Percentiles rank a stretch among this genome's conserved stretches.
These are phyloP conservation scores for Fusarium albosuccineum DNA, from an alignment of 2,329 filamentous ascomycete genomes.

Conservation along the genomic window DNA sequence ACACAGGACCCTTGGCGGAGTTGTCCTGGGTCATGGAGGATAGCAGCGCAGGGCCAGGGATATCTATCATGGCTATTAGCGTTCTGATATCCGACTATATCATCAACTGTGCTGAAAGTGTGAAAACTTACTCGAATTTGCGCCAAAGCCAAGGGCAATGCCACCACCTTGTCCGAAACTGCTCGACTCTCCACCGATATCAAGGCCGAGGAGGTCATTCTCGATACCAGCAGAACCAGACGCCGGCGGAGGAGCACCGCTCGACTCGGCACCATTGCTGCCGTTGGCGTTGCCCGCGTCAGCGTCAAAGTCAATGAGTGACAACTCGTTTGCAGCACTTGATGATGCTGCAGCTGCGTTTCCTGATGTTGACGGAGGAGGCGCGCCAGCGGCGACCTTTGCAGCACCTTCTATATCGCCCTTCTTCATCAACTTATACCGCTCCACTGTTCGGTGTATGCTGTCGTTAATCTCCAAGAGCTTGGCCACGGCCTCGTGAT, in stretches of 20 bases:
- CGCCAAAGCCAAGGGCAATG: constrained; percentile 85
- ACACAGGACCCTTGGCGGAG: constrained; percentile 63
- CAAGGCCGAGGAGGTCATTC: constrained; percentile 91
- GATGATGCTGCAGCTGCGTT: constrained; percentile 68
- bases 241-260: constrained; percentile 42
- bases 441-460: constrained; percentile 95
- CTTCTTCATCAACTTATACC: constrained; percentile 96
- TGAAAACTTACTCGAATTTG: constrained; percentile 72
- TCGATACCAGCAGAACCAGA: constrained; percentile 77
- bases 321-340: constrained; percentile 76
- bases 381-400: constrained; percentile 85
- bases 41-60: constrained; percentile 74
- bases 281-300: constrained; percentile 69
- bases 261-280: constrained; percentile 54
- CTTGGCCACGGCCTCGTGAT: constrained; percentile 94
- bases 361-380: constrained; percentile 64
- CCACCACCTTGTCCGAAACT: constrained; percentile 81
- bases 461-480: constrained; percentile 98
- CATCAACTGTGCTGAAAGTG: not conserved
- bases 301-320: constrained; percentile 90
- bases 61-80: constrained; percentile 58
- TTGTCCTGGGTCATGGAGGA: constrained; percentile 73
- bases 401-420: constrained; percentile 88
- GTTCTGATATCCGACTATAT: not conserved
- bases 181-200: constrained; percentile 73